Evolutionary conservation across 257 asterid genomes (phyloP), one percentile per base, ranked within the genome.

Genomic region (Nicotiana otophora): DNA sequence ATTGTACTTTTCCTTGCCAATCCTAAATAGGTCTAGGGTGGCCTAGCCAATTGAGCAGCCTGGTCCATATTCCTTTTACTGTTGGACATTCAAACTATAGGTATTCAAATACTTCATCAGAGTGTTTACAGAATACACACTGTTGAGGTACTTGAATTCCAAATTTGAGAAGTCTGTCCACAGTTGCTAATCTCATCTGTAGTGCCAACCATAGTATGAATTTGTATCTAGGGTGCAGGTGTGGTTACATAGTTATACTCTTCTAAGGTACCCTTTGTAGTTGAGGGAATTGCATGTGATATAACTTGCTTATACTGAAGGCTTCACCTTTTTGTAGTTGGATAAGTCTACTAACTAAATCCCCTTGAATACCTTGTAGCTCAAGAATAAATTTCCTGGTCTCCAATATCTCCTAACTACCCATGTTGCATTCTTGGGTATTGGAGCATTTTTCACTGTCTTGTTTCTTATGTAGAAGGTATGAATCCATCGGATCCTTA

Each of bases 291-390:
- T 36, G 53, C 4, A 19, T 39, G 33, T 3, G 9, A 16, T 67
- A 57, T 8, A 15, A 2, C 62, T 69, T 69, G 0, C 42, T 69
- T 7, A 69, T 69, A 31, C 19, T 69, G 3, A 19, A 69, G 26
- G 14, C 19, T 69, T 9, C 55, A 10, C 5, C 42, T 5, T 69
- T 30, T 53, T 10, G 77, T 10, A 39, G 0, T 30, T 39, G 77
- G 20, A 17, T 0, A 7, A 57, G n/a, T 17, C 23, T 57, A 0
- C 0, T 53, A 0, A 53, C 1, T 0, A 53, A 0, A 2, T 57
- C 20, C 30, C 30, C 30, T 0, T n/a, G 65, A 7, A 2, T 2
- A 1, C 30, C 3, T 0, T 7, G 28, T 1, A 19, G 0, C 2
- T n/a, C 30, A 10, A 58, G 8, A 2, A 58, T 1, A 5, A 58